phyloP scores from a whole-genome alignment of 805 yeast species.

The Yarrowia hollandica region DNA sequence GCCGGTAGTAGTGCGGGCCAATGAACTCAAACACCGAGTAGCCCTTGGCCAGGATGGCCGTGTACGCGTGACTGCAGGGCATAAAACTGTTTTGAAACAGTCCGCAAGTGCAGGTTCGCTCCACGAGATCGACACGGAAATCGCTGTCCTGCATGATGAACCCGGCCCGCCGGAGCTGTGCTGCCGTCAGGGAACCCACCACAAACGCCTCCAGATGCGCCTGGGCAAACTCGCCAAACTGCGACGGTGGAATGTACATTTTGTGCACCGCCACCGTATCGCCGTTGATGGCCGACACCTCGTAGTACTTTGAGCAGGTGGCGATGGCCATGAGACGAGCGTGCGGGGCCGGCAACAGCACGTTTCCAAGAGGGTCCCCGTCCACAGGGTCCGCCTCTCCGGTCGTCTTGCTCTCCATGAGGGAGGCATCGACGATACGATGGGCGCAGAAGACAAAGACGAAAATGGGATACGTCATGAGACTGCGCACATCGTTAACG shows the following conservation, averaged over 20 bases:
- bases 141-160: slow-evolving; percentile 23
- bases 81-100: slow-evolving; percentile 19
- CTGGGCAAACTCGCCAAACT: slow-evolving; percentile 26
- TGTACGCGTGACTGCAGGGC: slow-evolving; percentile 19
- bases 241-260: slow-evolving; percentile 22
- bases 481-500: slow-evolving; percentile 6
- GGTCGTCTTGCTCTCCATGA: slow-evolving; percentile 9
- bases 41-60: slow-evolving; percentile 21
- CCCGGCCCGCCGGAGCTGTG: slow-evolving; percentile 2
- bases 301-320: slow-evolving; percentile 17
- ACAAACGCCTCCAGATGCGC: slow-evolving; percentile 26
- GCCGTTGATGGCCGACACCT: slow-evolving; percentile 19
- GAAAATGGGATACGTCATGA: slow-evolving; percentile 22
- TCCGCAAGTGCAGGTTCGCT: slow-evolving; percentile 13
- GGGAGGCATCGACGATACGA: slow-evolving; percentile 3
- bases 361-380: slow-evolving; percentile 17
- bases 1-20: slow-evolving; percentile 23
- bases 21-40: slow-evolving; percentile 24
- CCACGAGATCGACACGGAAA: slow-evolving; percentile 13
- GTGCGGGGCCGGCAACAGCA: slow-evolving; percentile 5
- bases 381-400: slow-evolving; percentile 19
- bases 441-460: slow-evolving; percentile 20
- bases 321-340: slow-evolving; percentile 23
- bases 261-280: slow-evolving; percentile 18
- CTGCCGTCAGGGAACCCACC: slow-evolving; percentile 7